Base-by-base conservation (phyloP, 805 yeast genomes). In the Pichia paraexigua region DNA sequence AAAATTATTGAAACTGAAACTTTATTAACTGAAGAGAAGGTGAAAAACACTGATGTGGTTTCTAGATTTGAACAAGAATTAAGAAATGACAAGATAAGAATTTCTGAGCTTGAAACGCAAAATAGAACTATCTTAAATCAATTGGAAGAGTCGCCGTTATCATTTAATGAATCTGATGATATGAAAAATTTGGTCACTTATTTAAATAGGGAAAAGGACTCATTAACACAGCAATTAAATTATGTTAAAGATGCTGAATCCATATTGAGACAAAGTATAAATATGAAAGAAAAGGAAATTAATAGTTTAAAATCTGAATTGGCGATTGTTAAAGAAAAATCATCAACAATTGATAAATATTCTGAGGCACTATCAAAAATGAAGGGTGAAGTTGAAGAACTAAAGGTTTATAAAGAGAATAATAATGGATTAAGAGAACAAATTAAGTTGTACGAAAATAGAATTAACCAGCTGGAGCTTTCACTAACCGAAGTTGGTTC, bases 181-280 rank as follows among this genome's bases (percentile, higher is more conserved):
- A 60, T 75, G 56, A 72, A 74, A 41, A 82, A 83, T 55, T 74
- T 88, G 27, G 68, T 89, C 37, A 63, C 74, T 1, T 82, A 77
- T 59, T 69, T 89, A 52, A 82, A 91, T 45, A 80, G 84, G 54
- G 95, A 87, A 57, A 85, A 83, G 60, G 95, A 89, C 55, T 71
- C 83, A 5, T 73, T 82, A 1, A 83, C 80, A 46, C 75, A 81
- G 10, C 85, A 82, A 58, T 69, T 80, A 30, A 79, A 77, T 45
- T 68, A 71, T 40, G 65, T 76, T 4, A 63, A 67, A 12, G 78
- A 80, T 52, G 94, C 86, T 58, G 74, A 75, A 51, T 72, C 70
- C 39, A 70, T 78, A 40, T 66, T 82, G 28, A 75, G 78, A 55
- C 79, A 78, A 53, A 74, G 75, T 40, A 68, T 85, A 42, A 72